Base-by-base conservation (phyloP, 2,329 filamentous ascomycete species). In the Stemphylium beticola region DNA sequence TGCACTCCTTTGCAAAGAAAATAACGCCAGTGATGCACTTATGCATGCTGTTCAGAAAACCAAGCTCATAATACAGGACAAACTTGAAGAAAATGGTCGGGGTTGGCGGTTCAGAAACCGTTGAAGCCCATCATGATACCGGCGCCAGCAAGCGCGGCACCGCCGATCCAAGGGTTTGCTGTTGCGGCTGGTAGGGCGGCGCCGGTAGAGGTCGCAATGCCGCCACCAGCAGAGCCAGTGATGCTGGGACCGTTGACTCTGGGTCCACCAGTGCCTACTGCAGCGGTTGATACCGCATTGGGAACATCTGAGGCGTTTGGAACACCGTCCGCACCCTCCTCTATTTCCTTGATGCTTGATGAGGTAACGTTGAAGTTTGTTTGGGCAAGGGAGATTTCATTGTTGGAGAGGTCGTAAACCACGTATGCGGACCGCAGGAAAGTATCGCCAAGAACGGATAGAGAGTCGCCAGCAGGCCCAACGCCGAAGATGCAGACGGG, bases 341-440 rank as follows among this genome's bases (percentile, higher is more conserved):
- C 76, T 49, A 87, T 87, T 62, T 86, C 84, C 53, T 81, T 55
- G 41, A 87, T 72, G 55, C 82, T 77, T 15, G 68, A 67, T 4
- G 63, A 61, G 0, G 82, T 82, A 7, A 82, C 76, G 66, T 87
- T 85, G 77, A 86, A 87, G 57, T 82, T 81, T 2, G 85, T 86
- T 62, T 84, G 83, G 3, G 85, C 85, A 17, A 87, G 72, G 2
- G 82, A 83, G 61, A 87, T 85, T 66, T 85, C 77, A 68, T 87
- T 86, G 69, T 83, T 84, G 17, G 70, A 72, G 12, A 87, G 75
- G 56, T 87, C 84, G 70, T 86, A 87, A 2, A 87, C 85, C 39
- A 87, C 83, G 65, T 87, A 87, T 2, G 85, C 85, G 49, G 80
- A 84, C 50, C 85, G 82, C 14, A 87, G 73, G 74, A 87, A 87